Percentiles rank a stretch among this genome's conserved stretches.
Conservation (phyloP, 768 basidiomycete genomes). For the Leccinum boreale region DNA sequence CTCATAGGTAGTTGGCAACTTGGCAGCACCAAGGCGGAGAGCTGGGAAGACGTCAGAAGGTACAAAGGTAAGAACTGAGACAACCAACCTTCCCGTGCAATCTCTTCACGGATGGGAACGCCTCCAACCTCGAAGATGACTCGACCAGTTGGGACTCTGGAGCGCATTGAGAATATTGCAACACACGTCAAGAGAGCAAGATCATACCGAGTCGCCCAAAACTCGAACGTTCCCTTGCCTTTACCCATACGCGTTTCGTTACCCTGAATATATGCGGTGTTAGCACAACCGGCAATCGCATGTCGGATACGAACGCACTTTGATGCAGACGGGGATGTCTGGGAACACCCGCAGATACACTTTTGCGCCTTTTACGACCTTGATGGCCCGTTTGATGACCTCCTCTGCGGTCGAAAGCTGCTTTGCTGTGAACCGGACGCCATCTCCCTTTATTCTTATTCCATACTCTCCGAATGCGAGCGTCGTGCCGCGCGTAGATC, state of each 20-base stretch:
- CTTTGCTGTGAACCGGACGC: slow-evolving; percentile 80
- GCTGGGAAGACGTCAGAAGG: slow-evolving; percentile 42
- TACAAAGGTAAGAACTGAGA: background rate
- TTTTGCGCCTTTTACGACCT: slow-evolving; percentile 83
- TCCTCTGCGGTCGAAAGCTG: slow-evolving; percentile 86
- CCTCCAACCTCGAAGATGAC: slow-evolving; percentile 96
- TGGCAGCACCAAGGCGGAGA: slow-evolving; percentile 81
- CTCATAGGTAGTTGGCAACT: slow-evolving; percentile 85
- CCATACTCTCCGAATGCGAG: slow-evolving; percentile 93
- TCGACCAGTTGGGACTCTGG: slow-evolving; percentile 80
- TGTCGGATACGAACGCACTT: slow-evolving; percentile 47
- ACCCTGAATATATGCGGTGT: slow-evolving; percentile 48
- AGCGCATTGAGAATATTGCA: background rate
- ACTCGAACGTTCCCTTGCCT: slow-evolving; percentile 97
- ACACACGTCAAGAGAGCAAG: background rate
- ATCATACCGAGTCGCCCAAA: slow-evolving; percentile 87
- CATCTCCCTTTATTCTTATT: slow-evolving; percentile 80
- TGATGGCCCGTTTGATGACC: slow-evolving; percentile 86
- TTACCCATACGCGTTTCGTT: slow-evolving; percentile 99
- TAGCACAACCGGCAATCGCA: background rate
- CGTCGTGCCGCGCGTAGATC: slow-evolving; percentile 90
- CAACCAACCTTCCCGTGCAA: slow-evolving; percentile 81
- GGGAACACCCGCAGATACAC: slow-evolving; percentile 90
- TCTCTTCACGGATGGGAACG: slow-evolving; percentile 81
- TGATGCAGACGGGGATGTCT: slow-evolving; percentile 95